A percentile compares a stretch with the other conserved stretches of the same genome.
phyloP scores from a whole-genome alignment of 2,329 filamentous ascomycete species.

The Apiospora phragmitis region DNA sequence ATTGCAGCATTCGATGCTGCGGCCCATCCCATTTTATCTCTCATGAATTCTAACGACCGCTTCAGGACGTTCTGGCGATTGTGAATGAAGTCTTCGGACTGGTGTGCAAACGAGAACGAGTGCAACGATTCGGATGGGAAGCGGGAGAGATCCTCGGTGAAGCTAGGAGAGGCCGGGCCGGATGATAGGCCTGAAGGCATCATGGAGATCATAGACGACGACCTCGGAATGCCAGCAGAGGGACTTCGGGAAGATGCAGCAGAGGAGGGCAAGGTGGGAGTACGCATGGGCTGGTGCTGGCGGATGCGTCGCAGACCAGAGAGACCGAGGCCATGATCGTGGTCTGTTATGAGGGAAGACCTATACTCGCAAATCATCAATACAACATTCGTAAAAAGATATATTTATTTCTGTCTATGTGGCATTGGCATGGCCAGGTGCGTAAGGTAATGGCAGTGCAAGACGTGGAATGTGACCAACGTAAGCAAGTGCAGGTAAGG shows the following conservation, averaged over 20 bases:
- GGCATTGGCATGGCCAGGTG: not conserved
- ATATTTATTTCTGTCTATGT: slow-evolving; percentile 9
- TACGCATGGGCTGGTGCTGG: slow-evolving; percentile 72
- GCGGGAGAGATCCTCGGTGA: slow-evolving; percentile 83
- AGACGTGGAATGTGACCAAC: not conserved
- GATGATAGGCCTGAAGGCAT: slow-evolving; percentile 58
- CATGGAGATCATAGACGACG: slow-evolving; percentile 70
- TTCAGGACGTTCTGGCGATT: slow-evolving; percentile 92
- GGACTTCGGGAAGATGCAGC: slow-evolving; percentile 65
- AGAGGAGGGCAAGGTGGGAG: slow-evolving; percentile 63
- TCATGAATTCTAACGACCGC: slow-evolving; percentile 94
- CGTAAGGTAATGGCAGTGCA: not conserved
- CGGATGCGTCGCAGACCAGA: slow-evolving; percentile 92
- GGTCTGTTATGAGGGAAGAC: slow-evolving; percentile 79
- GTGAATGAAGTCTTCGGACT: slow-evolving; percentile 88
- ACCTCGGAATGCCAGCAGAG: slow-evolving; percentile 61
- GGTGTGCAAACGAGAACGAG: slow-evolving; percentile 96
- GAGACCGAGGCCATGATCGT: slow-evolving; percentile 82
- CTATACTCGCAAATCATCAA: slow-evolving; percentile 44
- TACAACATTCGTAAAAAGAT: slow-evolving; percentile 13
- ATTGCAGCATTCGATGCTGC: slow-evolving; percentile 70
- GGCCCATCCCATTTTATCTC: slow-evolving; percentile 83
- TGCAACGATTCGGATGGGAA: slow-evolving; percentile 96
- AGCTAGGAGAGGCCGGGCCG: slow-evolving; percentile 72
- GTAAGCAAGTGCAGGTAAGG: slow-evolving; percentile 11